Evolutionary conservation across 768 basidiomycete species (phyloP), one percentile per base, ranked within the genome.

Genomic region (Boletus subcaerulescens): DNA sequence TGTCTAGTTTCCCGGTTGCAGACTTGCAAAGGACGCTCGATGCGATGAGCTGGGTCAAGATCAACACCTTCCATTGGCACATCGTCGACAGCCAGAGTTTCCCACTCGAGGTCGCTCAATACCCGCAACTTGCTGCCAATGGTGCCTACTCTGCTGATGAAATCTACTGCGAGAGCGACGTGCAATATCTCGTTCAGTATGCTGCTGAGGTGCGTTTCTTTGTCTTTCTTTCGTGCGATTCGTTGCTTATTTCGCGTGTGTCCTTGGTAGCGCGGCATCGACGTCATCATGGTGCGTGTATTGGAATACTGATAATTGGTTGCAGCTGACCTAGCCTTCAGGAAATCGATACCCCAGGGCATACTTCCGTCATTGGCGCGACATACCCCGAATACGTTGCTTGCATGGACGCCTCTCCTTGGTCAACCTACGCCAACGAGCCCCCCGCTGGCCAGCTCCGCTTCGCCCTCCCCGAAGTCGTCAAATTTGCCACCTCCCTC

Each of bases 261-360:
- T 26, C 14, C 1, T 22, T 51, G 11, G 2, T 48, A 85, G 86
- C 79, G 80, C 31, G 91, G 90, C 8, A 85, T 93, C 29, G 88
- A 91, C 47, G 81, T 91, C 4, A 61, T 91, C 22, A 35, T 84
- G 60, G 79, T 80, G 35, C 29, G 29, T 12, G 68, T 56, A 35
- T n/a, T 2, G 10, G 18, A 5, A 14, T 3, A 39, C 26, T 3
- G 12, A 0, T 3, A 22, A 33, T 0, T 3, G 26, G 14, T 32
- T 8, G 5, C 3, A 9, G 13, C 20, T 59, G 33, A 55, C 36
- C 4, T 33, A 12, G 6, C 31, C 26, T 14, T n/a, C 51, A 85
- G 82, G 91, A 93, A 74, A 80, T 93, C 48, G 93, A 93, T 65
- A 88, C 81, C 3, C 92, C 92, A 1, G 92, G 91, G 0, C 93